Evolutionary conservation across 352 stramenopile species (phyloP).

Genomic region (Phytophthora sansomeana): DNA sequence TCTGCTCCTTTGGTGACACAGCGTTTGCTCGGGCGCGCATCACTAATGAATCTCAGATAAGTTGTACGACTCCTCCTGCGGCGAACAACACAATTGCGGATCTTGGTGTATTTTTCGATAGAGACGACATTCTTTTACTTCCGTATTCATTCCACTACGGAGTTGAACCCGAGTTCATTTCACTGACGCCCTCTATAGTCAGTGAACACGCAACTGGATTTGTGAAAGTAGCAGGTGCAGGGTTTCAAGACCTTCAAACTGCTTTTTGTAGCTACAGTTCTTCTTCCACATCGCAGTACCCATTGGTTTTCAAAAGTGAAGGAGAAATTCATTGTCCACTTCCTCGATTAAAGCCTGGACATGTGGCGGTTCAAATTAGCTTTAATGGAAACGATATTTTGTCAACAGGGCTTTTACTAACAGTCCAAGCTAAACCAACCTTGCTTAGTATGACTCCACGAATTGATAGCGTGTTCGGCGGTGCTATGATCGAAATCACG

Average conservation of each 20-base stretch:
- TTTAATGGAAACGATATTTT: constrained; percentile 36
- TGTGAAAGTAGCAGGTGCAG: constrained; percentile 41
- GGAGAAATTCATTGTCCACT: constrained; percentile 39
- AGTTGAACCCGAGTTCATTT: constrained; percentile 24
- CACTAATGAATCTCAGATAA: constrained; percentile 10
- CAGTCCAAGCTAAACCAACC: constrained; percentile 27
- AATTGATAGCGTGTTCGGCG: constrained; percentile 41
- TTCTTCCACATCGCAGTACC: not conserved
- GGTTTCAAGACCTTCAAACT: constrained; percentile 34
- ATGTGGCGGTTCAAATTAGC: constrained; percentile 35
- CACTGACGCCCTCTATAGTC: constrained; percentile 32
- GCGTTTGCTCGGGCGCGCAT: constrained; percentile 16
- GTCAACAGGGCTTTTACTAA: constrained; percentile 26
- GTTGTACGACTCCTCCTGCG: constrained; percentile 37
- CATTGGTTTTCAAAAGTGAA: constrained; percentile 27
- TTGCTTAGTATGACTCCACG: constrained; percentile 41
- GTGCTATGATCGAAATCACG: constrained; percentile 41
- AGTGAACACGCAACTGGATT: constrained; percentile 30
- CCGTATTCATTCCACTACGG: constrained; percentile 48
- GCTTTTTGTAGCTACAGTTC: constrained; percentile 42
- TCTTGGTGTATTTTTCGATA: constrained; percentile 42
- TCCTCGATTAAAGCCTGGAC: constrained; percentile 32
- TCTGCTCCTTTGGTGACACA: constrained; percentile 44
- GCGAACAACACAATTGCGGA: constrained; percentile 2
- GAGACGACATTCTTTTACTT: constrained; percentile 28